Base-by-base conservation (phyloP, 208 protist genomes). In the Trypanosoma lewisi region DNA sequence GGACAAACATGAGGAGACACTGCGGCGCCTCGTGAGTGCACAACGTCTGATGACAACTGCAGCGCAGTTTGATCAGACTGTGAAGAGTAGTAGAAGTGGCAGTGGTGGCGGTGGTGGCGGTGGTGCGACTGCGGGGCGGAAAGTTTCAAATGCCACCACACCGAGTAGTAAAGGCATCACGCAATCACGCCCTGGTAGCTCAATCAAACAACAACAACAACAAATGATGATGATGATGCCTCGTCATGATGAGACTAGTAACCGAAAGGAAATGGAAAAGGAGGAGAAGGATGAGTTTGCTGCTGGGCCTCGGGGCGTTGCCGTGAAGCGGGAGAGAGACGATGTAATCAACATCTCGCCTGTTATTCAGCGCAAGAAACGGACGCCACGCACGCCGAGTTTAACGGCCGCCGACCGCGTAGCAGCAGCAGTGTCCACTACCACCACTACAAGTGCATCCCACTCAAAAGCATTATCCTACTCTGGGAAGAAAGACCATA, bases 301-400 rank as follows among this genome's bases (percentile, higher is more conserved):
- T 48, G 14, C 28, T 23, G 31, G 17, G 14, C 48, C 21, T 25
- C 48, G 16, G 19, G 7, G 17, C n/a, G 8, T 53, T 16, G 50
- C 52, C 2, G 54, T 56, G 34, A 70, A 70, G 44, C 63, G 55
- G 19, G 63, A 70, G 34, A 37, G 75, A 19, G 49, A 62, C 12
- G 64, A 59, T 2, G 36, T 39, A 2, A 59, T 45, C 41, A 75
- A 60, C 3, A 42, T 69, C 28, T 67, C 75, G 3, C 41, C 77
- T 45, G 67, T 66, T n/a, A 36, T 36, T 17, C 44, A 17, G 4
- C 62, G 60, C 19, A 79, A 75, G 70, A 71, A 76, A 9, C 79
- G 77, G 36, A 84, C 82, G 6, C 86, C 86, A 16, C 80, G 80
- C n/a, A 93, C 82, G 37, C 86, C 86, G 34, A 89, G 80, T 64